These are phyloP conservation scores for Alternaria viburni DNA, from an alignment of 2,329 filamentous ascomycete species.

Conservation along the genomic window DNA sequence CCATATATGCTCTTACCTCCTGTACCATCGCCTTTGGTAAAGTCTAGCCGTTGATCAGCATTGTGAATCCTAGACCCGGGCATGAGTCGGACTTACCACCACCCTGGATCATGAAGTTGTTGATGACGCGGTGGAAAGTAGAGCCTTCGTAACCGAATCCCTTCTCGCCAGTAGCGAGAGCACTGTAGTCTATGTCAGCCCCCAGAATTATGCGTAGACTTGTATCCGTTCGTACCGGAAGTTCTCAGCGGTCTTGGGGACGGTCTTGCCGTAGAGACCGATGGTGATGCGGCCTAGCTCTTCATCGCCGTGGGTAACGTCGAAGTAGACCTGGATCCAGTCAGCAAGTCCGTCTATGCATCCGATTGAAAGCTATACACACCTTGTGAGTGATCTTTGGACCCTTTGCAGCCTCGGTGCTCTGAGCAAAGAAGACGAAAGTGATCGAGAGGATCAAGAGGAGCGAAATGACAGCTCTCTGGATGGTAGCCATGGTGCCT, in stretches of 20 bases:
- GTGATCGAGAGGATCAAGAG: constrained; percentile 76
- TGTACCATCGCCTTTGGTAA: constrained; percentile 68
- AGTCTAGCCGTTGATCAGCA: constrained; percentile 2
- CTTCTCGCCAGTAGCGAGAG: constrained; percentile 84
- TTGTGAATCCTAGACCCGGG: background rate
- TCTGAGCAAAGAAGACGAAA: constrained; percentile 46
- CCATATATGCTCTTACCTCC: constrained; percentile 91
- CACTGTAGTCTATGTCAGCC: constrained; percentile 59
- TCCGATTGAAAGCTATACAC: constrained; percentile 14
- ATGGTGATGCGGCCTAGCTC: constrained; percentile 76
- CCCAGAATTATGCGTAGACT: background rate
- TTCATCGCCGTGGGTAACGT: constrained; percentile 78
- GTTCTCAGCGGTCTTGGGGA: constrained; percentile 76
- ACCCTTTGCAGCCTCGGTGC: constrained; percentile 62
- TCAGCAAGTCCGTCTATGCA: background rate
- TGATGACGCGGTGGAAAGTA: constrained; percentile 88
- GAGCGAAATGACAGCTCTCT: constrained; percentile 72
- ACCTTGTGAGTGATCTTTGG: constrained; percentile 96
- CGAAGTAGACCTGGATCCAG: constrained; percentile 72
- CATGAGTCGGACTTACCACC: constrained; percentile 56
- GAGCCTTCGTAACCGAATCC: constrained; percentile 84
- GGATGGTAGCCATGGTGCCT: constrained; percentile 74
- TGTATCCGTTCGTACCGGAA: constrained; percentile 55
- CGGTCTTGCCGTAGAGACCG: constrained; percentile 86
- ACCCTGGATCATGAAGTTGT: constrained; percentile 90